These are phyloP conservation scores for Ophiostoma ips DNA, from an alignment of 2,329 filamentous ascomycete species.

Conservation along the genomic window DNA sequence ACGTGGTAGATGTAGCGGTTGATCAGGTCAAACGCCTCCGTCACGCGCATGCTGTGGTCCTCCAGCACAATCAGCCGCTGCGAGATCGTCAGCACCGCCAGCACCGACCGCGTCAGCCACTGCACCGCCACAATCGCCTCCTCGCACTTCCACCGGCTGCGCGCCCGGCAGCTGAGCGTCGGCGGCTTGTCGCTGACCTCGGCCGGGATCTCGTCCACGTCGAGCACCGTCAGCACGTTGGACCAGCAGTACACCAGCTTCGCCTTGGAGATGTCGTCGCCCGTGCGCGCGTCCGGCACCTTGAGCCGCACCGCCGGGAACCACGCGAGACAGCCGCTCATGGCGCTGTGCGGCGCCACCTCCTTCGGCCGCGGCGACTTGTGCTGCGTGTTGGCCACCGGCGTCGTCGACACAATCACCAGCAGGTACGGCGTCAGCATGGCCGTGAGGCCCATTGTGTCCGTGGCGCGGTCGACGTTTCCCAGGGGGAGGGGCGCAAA, in stretches of 20 bases:
- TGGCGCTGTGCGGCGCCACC: slow-evolving; percentile 72
- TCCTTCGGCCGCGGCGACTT: slow-evolving; percentile 88
- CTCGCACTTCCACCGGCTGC: slow-evolving; percentile 83
- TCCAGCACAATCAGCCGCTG: slow-evolving; percentile 88
- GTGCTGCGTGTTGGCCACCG: slow-evolving; percentile 89
- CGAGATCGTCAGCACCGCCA: slow-evolving; percentile 85
- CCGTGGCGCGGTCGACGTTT: slow-evolving; percentile 82
- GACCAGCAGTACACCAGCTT: slow-evolving; percentile 98
- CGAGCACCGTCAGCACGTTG: slow-evolving; percentile 86
- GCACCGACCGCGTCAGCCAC: slow-evolving; percentile 87
- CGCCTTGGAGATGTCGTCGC: slow-evolving; percentile 58
- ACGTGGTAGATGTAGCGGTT: slow-evolving; percentile 85
- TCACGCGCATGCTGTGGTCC: slow-evolving; percentile 70
- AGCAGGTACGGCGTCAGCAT: slow-evolving; percentile 91
- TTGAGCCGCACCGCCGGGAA: slow-evolving; percentile 94
- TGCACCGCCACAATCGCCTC: slow-evolving; percentile 94
- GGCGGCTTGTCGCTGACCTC: slow-evolving; percentile 63
- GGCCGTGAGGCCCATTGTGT: slow-evolving; percentile 79
- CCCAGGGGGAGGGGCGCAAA: slow-evolving; percentile 84
- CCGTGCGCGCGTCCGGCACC: slow-evolving; percentile 50
- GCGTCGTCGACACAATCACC: slow-evolving; percentile 94
- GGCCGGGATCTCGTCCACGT: slow-evolving; percentile 60
- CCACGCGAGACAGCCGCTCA: slow-evolving; percentile 93
- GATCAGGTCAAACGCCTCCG: slow-evolving; percentile 84
- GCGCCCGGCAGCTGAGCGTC: slow-evolving; percentile 62